Evolutionary conservation across 1,284 basidiomycete genomes (phyloP).

Genomic region (Calocybe gambosa): DNA sequence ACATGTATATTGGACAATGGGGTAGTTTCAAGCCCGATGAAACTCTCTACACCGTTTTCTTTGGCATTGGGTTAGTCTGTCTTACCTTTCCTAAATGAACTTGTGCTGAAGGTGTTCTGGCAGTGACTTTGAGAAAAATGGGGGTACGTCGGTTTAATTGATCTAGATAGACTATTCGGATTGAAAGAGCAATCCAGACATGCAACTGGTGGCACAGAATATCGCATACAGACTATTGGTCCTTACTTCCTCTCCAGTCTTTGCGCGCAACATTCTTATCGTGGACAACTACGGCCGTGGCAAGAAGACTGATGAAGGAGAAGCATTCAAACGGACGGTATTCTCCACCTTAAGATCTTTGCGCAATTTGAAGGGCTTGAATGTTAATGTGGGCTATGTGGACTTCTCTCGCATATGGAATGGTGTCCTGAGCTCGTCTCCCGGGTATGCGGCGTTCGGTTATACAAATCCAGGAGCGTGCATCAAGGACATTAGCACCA

Average conservation of each 20-base stretch:
- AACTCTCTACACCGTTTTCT: constrained; percentile 34
- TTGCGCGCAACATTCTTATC: constrained; percentile 39
- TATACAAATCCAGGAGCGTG: constrained; percentile 37
- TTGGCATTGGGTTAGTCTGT: constrained; percentile 29
- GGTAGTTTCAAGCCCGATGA: constrained; percentile 22
- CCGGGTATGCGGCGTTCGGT: constrained; percentile 42
- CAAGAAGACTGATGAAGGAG: constrained; percentile 27
- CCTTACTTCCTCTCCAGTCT: constrained; percentile 35
- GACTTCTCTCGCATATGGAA: constrained; percentile 42
- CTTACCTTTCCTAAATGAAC: background rate
- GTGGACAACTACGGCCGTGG: constrained; percentile 45
- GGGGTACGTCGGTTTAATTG: constrained; percentile 11
- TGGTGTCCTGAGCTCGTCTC: constrained; percentile 32
- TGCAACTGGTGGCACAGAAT: constrained; percentile 27
- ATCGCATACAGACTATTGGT: constrained; percentile 32
- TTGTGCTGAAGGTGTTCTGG: background rate
- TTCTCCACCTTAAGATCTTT: constrained; percentile 30
- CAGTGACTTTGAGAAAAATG: constrained; percentile 20
- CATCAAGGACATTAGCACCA: constrained; percentile 22
- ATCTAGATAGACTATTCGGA: background rate
- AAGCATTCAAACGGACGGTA: constrained; percentile 36
- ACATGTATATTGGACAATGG: constrained; percentile 18
- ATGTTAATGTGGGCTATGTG: constrained; percentile 36
- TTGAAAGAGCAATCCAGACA: constrained; percentile 14
- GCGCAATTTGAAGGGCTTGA: constrained; percentile 10